Conservation (phyloP, 2,329 filamentous ascomycete genomes). For the Mycocentrospora acerina region DNA sequence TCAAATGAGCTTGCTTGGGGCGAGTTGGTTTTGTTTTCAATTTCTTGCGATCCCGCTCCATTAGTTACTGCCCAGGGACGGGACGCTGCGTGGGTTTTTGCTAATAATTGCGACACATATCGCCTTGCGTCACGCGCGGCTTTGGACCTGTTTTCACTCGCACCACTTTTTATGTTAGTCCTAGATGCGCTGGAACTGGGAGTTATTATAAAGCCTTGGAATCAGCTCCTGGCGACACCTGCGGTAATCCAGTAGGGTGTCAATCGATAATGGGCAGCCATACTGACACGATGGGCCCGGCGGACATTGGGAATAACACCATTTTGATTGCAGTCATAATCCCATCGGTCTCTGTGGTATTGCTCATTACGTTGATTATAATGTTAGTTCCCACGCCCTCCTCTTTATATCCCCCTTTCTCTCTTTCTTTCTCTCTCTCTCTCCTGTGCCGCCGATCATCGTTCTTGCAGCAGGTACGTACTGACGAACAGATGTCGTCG, state of each 20-base stretch:
- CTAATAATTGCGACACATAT: constrained; percentile 13
- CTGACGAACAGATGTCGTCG: constrained; percentile 15
- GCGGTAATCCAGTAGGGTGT: not conserved
- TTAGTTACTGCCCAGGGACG: too few relatives aligned
- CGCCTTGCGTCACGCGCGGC: constrained; percentile 11
- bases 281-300: constrained; percentile 5
- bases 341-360: constrained; percentile 33
- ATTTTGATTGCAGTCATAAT: constrained; percentile 34
- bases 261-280: constrained; percentile 14
- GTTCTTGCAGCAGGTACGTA: not conserved
- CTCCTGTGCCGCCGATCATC: too few relatives aligned
- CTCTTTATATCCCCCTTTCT: not conserved
- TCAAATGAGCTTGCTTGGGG: too few relatives aligned
- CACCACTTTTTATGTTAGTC: constrained; percentile 3
- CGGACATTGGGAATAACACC: constrained; percentile 11
- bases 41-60: too few relatives aligned
- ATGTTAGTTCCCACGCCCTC: constrained; percentile 21
- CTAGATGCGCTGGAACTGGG: constrained; percentile 1
- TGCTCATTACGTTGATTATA: constrained; percentile 31
- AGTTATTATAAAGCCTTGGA: too few relatives aligned
- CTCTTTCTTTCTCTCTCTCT: too few relatives aligned
- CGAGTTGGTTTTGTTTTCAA: too few relatives aligned
- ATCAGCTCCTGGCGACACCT: too few relatives aligned
- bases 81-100: too few relatives aligned
- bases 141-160: constrained; percentile 15